Evolutionary conservation across 371 early-diverging fungal genomes (phyloP).

Genomic region (Chytridiales sp.): DNA sequence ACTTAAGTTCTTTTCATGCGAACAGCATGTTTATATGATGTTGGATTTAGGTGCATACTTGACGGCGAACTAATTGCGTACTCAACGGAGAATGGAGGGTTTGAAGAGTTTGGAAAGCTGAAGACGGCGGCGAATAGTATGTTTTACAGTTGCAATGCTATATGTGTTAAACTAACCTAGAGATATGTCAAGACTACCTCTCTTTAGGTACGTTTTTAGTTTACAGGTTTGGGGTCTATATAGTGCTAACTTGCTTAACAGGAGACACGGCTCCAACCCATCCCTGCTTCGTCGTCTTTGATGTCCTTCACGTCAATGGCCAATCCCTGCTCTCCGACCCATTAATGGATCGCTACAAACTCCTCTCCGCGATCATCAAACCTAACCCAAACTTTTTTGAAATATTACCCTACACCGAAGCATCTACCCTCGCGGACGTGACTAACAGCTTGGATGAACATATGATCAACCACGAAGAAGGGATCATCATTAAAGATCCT

Average conservation of each 20-base stretch:
- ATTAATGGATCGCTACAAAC: slow-evolving; percentile 43
- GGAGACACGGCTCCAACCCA: slow-evolving; percentile 29
- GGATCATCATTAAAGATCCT: slow-evolving; percentile 69
- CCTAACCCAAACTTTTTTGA: slow-evolving; percentile 52
- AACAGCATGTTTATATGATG: too few species aligned
- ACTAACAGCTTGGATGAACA: slow-evolving; percentile 58
- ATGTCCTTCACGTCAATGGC: slow-evolving; percentile 65
- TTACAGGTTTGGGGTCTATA: background rate
- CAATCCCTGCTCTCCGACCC: slow-evolving; percentile 55
- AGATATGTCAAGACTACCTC: too few species aligned
- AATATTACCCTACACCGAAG: slow-evolving; percentile 53
- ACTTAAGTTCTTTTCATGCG: background rate
- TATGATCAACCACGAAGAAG: slow-evolving; percentile 51
- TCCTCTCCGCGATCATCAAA: slow-evolving; percentile 51
- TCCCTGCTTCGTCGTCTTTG: slow-evolving; percentile 64
- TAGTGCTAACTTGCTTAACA: background rate
- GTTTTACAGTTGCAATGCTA: background rate
- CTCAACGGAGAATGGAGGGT: slow-evolving; percentile 54
- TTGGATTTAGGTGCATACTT: slow-evolving; percentile 55
- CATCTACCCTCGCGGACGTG: slow-evolving; percentile 58
- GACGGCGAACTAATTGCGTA: slow-evolving; percentile 79
- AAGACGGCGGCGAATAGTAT: slow-evolving; percentile 62
- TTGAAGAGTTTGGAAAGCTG: slow-evolving; percentile 69
- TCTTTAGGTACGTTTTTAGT: too few species aligned
- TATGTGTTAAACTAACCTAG: too few species aligned